phyloP scores from a whole-genome alignment of 495 filamentous ascomycete genomes.

The Massariosphaeria phaeospora region DNA sequence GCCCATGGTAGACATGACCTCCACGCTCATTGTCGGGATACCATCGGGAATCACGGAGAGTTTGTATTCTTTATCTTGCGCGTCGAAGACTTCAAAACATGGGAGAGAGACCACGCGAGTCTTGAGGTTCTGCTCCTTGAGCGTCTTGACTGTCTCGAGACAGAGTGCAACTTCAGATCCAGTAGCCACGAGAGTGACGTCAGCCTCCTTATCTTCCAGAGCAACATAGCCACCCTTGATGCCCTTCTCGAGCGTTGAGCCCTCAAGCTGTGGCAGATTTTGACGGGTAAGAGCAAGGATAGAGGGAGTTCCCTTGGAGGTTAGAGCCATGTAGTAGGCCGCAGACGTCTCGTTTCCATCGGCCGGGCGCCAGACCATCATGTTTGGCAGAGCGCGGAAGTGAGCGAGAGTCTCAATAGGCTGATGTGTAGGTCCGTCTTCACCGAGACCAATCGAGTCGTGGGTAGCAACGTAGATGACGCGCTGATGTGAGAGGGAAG shows the following conservation, averaged over 20 bases:
- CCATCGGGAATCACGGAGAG: slow-evolving; percentile 87
- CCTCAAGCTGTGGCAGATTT: slow-evolving; percentile 97
- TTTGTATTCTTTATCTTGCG: slow-evolving; percentile 88
- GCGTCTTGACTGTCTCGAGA: slow-evolving; percentile 83
- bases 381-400: slow-evolving; percentile 98
- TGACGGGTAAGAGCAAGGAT: slow-evolving; percentile 95
- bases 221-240: slow-evolving; percentile 93
- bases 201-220: slow-evolving; percentile 75
- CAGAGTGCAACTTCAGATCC: slow-evolving; percentile 94
- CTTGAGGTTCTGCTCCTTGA: slow-evolving; percentile 79
- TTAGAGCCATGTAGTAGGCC: slow-evolving; percentile 94
- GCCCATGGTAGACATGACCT: slow-evolving; percentile 87
- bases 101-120: slow-evolving; percentile 94
- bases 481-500: slow-evolving; percentile 84
- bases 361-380: slow-evolving; percentile 99
- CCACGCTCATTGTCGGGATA: slow-evolving; percentile 87
- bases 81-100: slow-evolving; percentile 96
- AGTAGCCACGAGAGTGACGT: slow-evolving; percentile 87
- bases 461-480: slow-evolving; percentile 96
- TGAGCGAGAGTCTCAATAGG: slow-evolving; percentile 99
- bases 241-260: slow-evolving; percentile 76
- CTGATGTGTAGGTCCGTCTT: slow-evolving; percentile 98
- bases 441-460: slow-evolving; percentile 98
- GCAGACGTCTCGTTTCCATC: slow-evolving; percentile 98
- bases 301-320: slow-evolving; percentile 81